Conservation (phyloP, 352 stramenopile genomes). For the Phytophthora crassamura region DNA sequence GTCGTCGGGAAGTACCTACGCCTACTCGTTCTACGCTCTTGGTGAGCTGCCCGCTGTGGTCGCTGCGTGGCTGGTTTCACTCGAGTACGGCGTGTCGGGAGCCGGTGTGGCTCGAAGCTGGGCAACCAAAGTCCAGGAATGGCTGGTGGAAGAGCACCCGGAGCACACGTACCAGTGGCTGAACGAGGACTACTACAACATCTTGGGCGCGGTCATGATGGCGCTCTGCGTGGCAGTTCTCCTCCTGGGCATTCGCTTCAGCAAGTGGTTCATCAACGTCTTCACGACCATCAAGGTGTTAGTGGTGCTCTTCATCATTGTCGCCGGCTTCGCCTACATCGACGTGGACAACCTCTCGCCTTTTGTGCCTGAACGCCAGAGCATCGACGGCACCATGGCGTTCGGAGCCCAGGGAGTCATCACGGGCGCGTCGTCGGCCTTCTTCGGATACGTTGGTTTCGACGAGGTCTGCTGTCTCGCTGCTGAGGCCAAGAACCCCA, state of each 20-base stretch:
- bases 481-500: conserved; percentile 78
- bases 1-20: conserved; percentile 91
- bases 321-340: conserved; percentile 87
- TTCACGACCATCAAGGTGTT: conserved; percentile 83
- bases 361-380: conserved; percentile 67
- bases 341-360: conserved; percentile 83
- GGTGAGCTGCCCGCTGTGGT: conserved; percentile 93
- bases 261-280: conserved; percentile 91
- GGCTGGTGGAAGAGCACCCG: conserved; percentile 58
- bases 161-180: conserved; percentile 54
- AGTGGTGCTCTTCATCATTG: conserved; percentile 94
- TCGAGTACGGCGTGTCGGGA: conserved; percentile 93
- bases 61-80: conserved; percentile 86
- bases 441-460: conserved; percentile 96
- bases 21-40: conserved; percentile 93
- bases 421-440: conserved; percentile 82
- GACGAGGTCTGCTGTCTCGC: conserved; percentile 94
- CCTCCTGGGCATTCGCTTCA: conserved; percentile 85
- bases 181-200: conserved; percentile 67
- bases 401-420: conserved; percentile 76
- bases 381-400: conserved; percentile 28
- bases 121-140: conserved; percentile 90
- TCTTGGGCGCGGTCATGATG: conserved; percentile 75
- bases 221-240: conserved; percentile 75
- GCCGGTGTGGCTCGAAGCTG: conserved; percentile 93